Conservation (phyloP, 495 filamentous ascomycete species). For the Lophiotrema nucula region DNA sequence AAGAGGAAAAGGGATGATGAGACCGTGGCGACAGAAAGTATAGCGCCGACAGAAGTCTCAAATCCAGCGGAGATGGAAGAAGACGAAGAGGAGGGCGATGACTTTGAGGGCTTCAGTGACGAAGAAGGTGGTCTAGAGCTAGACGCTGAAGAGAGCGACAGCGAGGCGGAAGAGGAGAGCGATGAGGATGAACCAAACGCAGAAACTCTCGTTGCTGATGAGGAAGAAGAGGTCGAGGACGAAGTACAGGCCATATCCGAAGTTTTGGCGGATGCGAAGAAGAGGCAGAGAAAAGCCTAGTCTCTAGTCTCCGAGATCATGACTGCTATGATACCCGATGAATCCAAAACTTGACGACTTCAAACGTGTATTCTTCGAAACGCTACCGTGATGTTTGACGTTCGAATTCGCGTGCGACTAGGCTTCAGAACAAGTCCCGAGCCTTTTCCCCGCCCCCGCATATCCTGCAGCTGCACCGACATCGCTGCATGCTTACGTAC, state of each 20-base stretch:
- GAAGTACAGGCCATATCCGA: slow-evolving; percentile 27
- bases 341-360: not conserved
- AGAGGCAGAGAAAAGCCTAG: slow-evolving; percentile 2
- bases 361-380: too few species aligned
- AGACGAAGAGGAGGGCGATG: slow-evolving; percentile 41
- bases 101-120: slow-evolving; percentile 56
- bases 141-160: slow-evolving; percentile 12
- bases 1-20: slow-evolving; percentile 50
- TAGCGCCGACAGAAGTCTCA: slow-evolving; percentile 33
- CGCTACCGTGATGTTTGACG: too few species aligned
- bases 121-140: slow-evolving; percentile 42
- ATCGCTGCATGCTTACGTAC: too few species aligned
- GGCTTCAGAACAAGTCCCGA: too few species aligned
- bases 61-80: slow-evolving; percentile 27
- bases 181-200: slow-evolving; percentile 11
- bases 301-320: not conserved
- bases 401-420: too few species aligned
- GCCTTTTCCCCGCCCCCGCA: too few species aligned
- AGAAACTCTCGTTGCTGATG: slow-evolving; percentile 4
- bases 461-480: too few species aligned
- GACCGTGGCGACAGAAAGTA: slow-evolving; percentile 40
- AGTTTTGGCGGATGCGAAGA: slow-evolving; percentile 23
- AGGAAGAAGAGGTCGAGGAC: slow-evolving; percentile 24
- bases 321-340: slow-evolving; percentile 17
- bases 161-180: slow-evolving; percentile 1